Evolutionary conservation across 1,139 yeast genomes (phyloP), one percentile per base, ranked within the genome.

Genomic region (Arxiozyma telluris): DNA sequence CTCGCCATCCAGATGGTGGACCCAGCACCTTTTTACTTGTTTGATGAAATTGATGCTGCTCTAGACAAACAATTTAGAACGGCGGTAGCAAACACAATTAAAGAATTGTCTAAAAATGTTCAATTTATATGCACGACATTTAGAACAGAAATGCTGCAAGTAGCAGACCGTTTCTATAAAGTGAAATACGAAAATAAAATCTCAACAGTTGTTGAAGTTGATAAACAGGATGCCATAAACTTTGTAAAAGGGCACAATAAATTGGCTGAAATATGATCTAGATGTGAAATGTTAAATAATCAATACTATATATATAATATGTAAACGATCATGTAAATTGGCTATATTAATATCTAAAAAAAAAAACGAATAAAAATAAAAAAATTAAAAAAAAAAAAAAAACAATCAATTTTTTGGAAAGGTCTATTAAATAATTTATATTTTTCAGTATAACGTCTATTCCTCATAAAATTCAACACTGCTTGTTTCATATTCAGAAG

Each of bases 91-190:
- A 72, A 77, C 42, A 75, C 88, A 76, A 84, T 93, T 57, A 76
- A 81, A 56, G 77, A 80, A 47, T 72, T 91, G 53, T 80, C 96
- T 18, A 60, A 62, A 11, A 72, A 74, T 45, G 94, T 95, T 8
- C 99, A 93, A 68, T 93, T 93, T 65, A 89, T 93, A 44, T 91
- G 98, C 69, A 93, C 98, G 0, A 93, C 98, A 0, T 94, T 94
- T 75, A 76, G 97, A 61, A 90, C 96, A 0, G 98, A 93, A 67
- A 84, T 93, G 89, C 73, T 94, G 43, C 83, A 84, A 58, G 90
- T 84, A 17, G 96, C 96, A 2, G 88, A 87, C 67, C 84, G 81
- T 59, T 90, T 87, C 66, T 93, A 83, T 66, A 96, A 97, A 23
- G 96, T 93, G 3, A 80, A 83, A 72, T 91, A 84, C 68, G 81